Percentiles rank a stretch among this genome's conserved stretches.
Conservation (phyloP, 441 rosid genomes). For the Dalechampia spathulata region DNA sequence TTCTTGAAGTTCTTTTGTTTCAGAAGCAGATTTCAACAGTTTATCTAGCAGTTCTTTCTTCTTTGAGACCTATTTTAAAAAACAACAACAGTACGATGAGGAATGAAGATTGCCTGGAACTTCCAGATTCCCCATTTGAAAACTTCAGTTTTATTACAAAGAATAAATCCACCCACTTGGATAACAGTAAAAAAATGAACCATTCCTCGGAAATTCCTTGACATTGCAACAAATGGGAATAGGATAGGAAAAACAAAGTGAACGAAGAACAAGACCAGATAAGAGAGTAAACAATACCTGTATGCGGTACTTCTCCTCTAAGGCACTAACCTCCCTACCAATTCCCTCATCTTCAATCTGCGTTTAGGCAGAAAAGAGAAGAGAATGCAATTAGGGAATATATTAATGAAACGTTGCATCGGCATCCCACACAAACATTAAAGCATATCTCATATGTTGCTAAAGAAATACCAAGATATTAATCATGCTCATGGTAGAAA, state of each 20-base stretch:
- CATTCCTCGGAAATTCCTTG: background rate
- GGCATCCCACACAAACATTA: background rate
- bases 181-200: background rate
- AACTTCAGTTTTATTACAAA: slow-evolving; percentile 6
- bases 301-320: slow-evolving; percentile 47
- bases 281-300: slow-evolving; percentile 47
- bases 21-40: slow-evolving; percentile 50
- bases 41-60: slow-evolving; percentile 51
- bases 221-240: slow-evolving; percentile 7
- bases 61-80: slow-evolving; percentile 48
- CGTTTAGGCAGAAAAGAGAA: slow-evolving; percentile 43
- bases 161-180: background rate
- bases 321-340: slow-evolving; percentile 39
- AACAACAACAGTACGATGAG: slow-evolving; percentile 11
- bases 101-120: background rate
- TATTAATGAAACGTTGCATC: slow-evolving; percentile 3
- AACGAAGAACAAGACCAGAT: slow-evolving; percentile 5
- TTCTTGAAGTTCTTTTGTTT: slow-evolving; percentile 57
- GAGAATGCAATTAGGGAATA: slow-evolving; percentile 18
- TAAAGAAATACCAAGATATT: background rate
- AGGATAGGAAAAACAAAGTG: background rate
- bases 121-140: too few relatives aligned
- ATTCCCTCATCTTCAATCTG: slow-evolving; percentile 58
- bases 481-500: background rate
- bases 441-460: background rate